Percentiles rank a stretch among this genome's conserved stretches.
Evolutionary conservation across 2,329 filamentous ascomycete species (phyloP).

Genomic region (Monosporascus sp.): DNA sequence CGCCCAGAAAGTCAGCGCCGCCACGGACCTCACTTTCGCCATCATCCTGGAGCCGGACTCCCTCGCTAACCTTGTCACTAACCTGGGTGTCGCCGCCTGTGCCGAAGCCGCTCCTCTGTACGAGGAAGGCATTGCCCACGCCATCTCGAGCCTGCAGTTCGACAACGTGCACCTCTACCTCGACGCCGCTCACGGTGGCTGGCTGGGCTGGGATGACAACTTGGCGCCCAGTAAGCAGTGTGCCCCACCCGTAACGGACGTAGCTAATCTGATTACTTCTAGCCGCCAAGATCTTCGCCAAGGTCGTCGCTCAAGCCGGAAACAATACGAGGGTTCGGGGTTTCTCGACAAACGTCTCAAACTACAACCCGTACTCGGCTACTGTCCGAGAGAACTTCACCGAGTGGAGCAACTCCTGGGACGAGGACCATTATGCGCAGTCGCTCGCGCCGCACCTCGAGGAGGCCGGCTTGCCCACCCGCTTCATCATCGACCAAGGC

Average conservation of each 20-base stretch:
- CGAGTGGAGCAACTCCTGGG: conserved; percentile 42
- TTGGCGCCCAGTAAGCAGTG: conserved; percentile 28
- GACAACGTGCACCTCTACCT: conserved; percentile 55
- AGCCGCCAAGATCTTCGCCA: conserved; percentile 41
- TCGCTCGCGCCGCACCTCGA: conserved; percentile 62
- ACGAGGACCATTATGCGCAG: conserved; percentile 51
- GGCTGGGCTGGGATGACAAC: conserved; percentile 54
- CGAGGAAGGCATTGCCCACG: conserved; percentile 44
- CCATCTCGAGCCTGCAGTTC: conserved; percentile 45
- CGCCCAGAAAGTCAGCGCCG: conserved; percentile 34
- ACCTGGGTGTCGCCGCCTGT: conserved; percentile 47
- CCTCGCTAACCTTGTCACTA: conserved; percentile 55
- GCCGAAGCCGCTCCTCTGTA: conserved; percentile 42
- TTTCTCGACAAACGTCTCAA: conserved; percentile 53
- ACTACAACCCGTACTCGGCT: conserved; percentile 48
- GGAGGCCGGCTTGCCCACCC: conserved; percentile 37
- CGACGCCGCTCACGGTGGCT: conserved; percentile 53
- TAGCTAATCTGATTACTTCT: background rate
- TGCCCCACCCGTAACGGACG: background rate
- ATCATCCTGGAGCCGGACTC: conserved; percentile 53
- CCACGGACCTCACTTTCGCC: conserved; percentile 38
- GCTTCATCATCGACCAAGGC: conserved; percentile 27
- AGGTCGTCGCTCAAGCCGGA: conserved; percentile 45
- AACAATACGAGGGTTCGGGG: conserved; percentile 46
- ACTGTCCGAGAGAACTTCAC: conserved; percentile 34